Evolutionary conservation across 768 basidiomycete genomes (phyloP).

Genomic region (Obba rivulosa): DNA sequence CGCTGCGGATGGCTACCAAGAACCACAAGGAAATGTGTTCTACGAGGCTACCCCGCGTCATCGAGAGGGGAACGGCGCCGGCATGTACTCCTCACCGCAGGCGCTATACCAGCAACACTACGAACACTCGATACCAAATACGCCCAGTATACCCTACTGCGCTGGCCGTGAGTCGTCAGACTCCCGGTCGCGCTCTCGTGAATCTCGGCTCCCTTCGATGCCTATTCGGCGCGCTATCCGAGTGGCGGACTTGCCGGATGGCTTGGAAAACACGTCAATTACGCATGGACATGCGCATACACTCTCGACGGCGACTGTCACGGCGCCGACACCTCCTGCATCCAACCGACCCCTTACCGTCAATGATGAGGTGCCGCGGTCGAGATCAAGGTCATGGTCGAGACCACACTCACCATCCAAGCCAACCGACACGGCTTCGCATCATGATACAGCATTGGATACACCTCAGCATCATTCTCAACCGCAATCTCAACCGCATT

Average conservation of each 20-base stretch:
- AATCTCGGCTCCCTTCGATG: neutral
- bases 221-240: slow-evolving; percentile 1
- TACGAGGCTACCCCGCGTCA: slow-evolving; percentile 21
- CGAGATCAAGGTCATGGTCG: slow-evolving; percentile 15
- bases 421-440: neutral
- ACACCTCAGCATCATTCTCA: too few species aligned
- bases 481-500: too few species aligned
- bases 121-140: neutral
- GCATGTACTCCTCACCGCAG: slow-evolving; percentile 8
- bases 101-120: slow-evolving; percentile 6
- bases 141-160: neutral
- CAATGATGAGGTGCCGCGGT: slow-evolving; percentile 16
- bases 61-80: slow-evolving; percentile 11
- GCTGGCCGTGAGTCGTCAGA: neutral
- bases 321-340: slow-evolving; percentile 36
- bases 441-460: too few species aligned
- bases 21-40: slow-evolving; percentile 15
- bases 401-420: slow-evolving; percentile 12
- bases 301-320: slow-evolving; percentile 44
- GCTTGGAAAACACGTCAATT: slow-evolving; percentile 8
- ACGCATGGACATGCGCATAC: slow-evolving; percentile 41
- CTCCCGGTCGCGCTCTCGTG: neutral
- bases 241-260: neutral
- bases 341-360: slow-evolving; percentile 12
- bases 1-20: slow-evolving; percentile 9